These are phyloP conservation scores for Penicillium sp. DNA, from an alignment of 2,329 filamentous ascomycete genomes.

Conservation along the genomic window DNA sequence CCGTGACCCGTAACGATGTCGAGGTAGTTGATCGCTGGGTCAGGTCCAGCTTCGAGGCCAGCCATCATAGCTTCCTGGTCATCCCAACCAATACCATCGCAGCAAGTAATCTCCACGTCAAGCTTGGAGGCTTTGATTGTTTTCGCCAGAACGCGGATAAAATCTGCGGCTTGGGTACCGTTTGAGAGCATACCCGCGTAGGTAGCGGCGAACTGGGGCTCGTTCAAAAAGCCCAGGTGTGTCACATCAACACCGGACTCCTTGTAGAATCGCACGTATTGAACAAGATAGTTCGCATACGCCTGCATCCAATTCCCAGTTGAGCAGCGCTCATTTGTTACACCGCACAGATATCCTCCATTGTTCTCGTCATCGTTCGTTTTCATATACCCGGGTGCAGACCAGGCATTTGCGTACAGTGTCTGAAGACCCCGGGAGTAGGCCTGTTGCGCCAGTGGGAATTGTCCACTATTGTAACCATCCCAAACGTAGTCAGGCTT, in stretches of 20 bases:
- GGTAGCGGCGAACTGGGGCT: constrained; percentile 40
- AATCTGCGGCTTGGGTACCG: constrained; percentile 51
- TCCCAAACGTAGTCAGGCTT: constrained; percentile 39
- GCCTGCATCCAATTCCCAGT: constrained; percentile 51
- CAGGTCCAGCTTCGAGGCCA: constrained; percentile 36
- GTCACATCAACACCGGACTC: constrained; percentile 37
- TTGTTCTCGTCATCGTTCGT: constrained; percentile 47
- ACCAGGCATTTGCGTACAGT: constrained; percentile 52
- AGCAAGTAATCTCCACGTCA: constrained; percentile 45
- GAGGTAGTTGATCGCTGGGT: constrained; percentile 35
- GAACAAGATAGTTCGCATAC: constrained; percentile 51
- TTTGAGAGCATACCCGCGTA: constrained; percentile 52
- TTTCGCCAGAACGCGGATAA: constrained; percentile 50
- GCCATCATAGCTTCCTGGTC: constrained; percentile 39
- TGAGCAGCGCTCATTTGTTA: constrained; percentile 39
- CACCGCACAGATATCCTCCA: constrained; percentile 50
- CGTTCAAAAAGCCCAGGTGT: constrained; percentile 47
- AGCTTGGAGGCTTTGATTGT: constrained; percentile 40
- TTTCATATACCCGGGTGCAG: constrained; percentile 54
- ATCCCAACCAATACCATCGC: constrained; percentile 47
- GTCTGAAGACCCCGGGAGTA: background rate
- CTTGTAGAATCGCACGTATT: constrained; percentile 48
- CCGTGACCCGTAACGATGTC: constrained; percentile 42
- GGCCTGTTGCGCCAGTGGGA: constrained; percentile 34
- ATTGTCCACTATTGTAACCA: constrained; percentile 50